These are phyloP conservation scores for Fragosphaeria purpurea DNA, from an alignment of 2,329 filamentous ascomycete species.

Conservation along the genomic window DNA sequence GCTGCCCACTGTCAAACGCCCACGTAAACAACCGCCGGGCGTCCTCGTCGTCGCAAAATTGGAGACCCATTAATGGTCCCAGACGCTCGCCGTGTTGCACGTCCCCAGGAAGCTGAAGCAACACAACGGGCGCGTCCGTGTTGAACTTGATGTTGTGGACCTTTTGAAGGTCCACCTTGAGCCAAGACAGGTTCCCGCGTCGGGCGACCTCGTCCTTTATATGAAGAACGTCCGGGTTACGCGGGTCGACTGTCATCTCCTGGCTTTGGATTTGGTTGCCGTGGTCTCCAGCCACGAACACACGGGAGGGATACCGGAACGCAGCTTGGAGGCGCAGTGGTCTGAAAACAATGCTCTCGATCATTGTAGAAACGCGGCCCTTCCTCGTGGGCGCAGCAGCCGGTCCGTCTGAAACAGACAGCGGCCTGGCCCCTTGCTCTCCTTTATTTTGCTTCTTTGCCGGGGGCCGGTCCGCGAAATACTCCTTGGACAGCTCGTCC, in stretches of 20 bases:
- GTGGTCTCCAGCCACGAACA: background rate
- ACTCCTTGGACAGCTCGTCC: slow-evolving; percentile 10
- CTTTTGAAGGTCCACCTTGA: background rate
- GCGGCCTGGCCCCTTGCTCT: background rate
- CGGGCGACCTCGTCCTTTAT: background rate
- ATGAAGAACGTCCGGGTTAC: background rate
- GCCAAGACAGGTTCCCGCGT: background rate
- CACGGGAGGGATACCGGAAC: slow-evolving; percentile 1
- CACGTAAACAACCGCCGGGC: slow-evolving; percentile 2
- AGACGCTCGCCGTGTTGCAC: background rate
- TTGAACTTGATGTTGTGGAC: background rate
- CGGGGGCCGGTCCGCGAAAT: background rate
- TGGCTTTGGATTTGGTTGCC: background rate
- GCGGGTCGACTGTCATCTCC: background rate
- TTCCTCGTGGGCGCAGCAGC: background rate
- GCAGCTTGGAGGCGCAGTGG: slow-evolving; percentile 4
- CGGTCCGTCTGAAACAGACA: too few species aligned
- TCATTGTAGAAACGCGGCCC: background rate
- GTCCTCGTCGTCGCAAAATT: slow-evolving; percentile 2
- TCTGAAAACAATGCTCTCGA: background rate
- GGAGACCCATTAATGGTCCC: slow-evolving; percentile 1
- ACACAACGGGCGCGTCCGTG: background rate
- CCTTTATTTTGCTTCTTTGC: background rate
- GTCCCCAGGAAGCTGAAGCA: background rate
- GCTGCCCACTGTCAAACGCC: background rate